Conservation (phyloP, 306 rosid species). For the Cicer arietinum region DNA sequence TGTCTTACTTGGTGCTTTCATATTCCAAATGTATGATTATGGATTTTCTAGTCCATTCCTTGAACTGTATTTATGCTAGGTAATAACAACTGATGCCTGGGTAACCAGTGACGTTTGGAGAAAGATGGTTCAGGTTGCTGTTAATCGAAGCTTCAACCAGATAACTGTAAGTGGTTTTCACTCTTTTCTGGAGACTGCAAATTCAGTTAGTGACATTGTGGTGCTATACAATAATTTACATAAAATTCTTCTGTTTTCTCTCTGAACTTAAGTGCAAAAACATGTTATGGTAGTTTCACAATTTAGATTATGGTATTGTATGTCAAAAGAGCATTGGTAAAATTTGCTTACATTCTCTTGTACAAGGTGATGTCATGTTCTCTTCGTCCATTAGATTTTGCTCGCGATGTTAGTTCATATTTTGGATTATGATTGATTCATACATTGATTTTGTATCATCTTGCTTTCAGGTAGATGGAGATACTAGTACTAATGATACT, state of each 20-base stretch:
- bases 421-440: conserved; percentile 32
- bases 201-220: conserved; percentile 28
- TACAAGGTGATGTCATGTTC: conserved; percentile 3
- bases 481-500: conserved; percentile 94
- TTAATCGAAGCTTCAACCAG: conserved; percentile 94
- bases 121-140: conserved; percentile 84
- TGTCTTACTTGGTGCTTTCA: conserved; percentile 46
- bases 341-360: conserved; percentile 20
- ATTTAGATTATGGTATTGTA: conserved; percentile 32
- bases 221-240: conserved; percentile 16
- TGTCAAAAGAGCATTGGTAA: conserved; percentile 19
- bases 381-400: conserved; percentile 1
- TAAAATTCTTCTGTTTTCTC: conserved; percentile 9
- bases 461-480: conserved; percentile 88
- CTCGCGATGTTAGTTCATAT: conserved; percentile 9
- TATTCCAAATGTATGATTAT: conserved; percentile 15
- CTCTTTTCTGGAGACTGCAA: conserved; percentile 24
- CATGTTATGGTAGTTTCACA: background rate
- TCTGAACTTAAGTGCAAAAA: conserved; percentile 24
- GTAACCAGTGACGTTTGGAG: conserved; percentile 83
- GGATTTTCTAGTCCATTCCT: conserved; percentile 31
- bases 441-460: conserved; percentile 18
- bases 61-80: conserved; percentile 54
- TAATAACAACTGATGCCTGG: conserved; percentile 88
- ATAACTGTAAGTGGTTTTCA: conserved; percentile 68